Evolutionary conservation across 192 early-diverging fungal species (phyloP).

Genomic region (Linnemannia zychae): DNA sequence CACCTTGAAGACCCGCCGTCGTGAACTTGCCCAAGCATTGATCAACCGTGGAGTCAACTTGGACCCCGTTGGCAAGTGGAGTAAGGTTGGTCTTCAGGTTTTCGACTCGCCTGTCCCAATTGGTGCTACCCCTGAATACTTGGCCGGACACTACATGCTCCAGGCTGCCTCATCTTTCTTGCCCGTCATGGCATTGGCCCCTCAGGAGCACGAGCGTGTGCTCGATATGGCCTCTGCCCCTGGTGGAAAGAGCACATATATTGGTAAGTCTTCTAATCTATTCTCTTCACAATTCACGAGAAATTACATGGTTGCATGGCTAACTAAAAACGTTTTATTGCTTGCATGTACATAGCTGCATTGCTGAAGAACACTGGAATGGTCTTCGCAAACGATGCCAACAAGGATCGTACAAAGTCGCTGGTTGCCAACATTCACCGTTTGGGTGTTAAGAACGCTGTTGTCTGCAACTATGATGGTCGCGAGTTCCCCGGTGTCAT

Average conservation of each 20-base stretch:
- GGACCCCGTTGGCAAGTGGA: constrained; percentile 99
- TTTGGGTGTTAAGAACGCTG: constrained; percentile 86
- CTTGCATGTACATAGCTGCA: constrained; percentile 65
- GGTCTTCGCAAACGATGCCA: constrained; percentile 98
- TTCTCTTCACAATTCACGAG: not conserved
- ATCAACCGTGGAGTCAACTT: constrained; percentile 97
- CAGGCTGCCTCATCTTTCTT: constrained; percentile 98
- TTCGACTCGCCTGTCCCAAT: constrained; percentile 97
- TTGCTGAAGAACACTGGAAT: constrained; percentile 98
- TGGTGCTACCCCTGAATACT: constrained; percentile 97
- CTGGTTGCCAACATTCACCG: constrained; percentile 94
- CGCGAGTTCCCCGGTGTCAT: constrained; percentile 96
- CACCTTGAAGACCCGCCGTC: constrained; percentile 92
- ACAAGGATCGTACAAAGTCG: constrained; percentile 91
- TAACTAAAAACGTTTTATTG: not conserved
- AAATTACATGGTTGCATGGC: not conserved
- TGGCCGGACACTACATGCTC: constrained; percentile 99
- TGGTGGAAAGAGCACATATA: constrained; percentile 98
- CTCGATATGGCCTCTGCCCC: constrained; percentile 99
- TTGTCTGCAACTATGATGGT: constrained; percentile 98
- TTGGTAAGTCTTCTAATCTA: constrained; percentile 52
- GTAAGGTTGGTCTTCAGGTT: constrained; percentile 95
- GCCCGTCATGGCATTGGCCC: constrained; percentile 95
- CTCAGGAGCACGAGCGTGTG: constrained; percentile 94
- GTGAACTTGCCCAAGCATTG: constrained; percentile 95